Base-by-base conservation (phyloP, 176 grass and related monocot genomes). In the Carex kokanica region DNA sequence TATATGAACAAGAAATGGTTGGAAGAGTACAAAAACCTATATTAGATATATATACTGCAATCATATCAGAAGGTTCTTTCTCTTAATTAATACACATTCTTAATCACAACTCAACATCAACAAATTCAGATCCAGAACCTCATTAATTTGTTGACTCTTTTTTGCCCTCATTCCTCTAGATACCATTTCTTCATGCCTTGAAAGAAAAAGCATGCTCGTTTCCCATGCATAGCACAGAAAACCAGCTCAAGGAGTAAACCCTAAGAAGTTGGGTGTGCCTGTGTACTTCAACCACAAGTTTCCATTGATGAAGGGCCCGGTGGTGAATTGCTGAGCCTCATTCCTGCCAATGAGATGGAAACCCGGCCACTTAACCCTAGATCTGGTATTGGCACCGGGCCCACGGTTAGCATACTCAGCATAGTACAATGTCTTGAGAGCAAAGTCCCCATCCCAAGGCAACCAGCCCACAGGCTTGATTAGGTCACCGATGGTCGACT, bases 361-460 rank as follows among this genome's bases (percentile, higher is more conserved):
- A 0, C 91, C 94, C 0, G 80, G 85, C 94, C 94, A 97, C 0
- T n/a, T 66, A 0, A 97, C 91, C 72, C 94, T 86, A 79, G 64
- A 67, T 88, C 87, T 93, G 59, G 91, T 97, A 36, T 83, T 85
- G 29, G 94, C 87, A 32, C 94, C 91, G 1, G 94, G 94, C 0
- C 94, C 94, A 29, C 87, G 90, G 85, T 97, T 97, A 16, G 60
- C 81, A 86, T 93, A 93, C 89, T 97, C 94, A 64, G 94, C 94
- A 80, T 93, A 97, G 85, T 91, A 97, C 77, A 93, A 84, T 60
- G 94, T 97, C 56, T 91, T 89, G 81, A 89, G 87, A 0, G 68
- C 91, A 5, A 86, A 41, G 3, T 84, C 81, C 0, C 89, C 91
- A 79, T 90, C 79, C 94, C 94, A 97, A 43, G 83, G 83, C 45